phyloP scores from a whole-genome alignment of 2,329 filamentous ascomycete species.

The Cladosporium sp. region DNA sequence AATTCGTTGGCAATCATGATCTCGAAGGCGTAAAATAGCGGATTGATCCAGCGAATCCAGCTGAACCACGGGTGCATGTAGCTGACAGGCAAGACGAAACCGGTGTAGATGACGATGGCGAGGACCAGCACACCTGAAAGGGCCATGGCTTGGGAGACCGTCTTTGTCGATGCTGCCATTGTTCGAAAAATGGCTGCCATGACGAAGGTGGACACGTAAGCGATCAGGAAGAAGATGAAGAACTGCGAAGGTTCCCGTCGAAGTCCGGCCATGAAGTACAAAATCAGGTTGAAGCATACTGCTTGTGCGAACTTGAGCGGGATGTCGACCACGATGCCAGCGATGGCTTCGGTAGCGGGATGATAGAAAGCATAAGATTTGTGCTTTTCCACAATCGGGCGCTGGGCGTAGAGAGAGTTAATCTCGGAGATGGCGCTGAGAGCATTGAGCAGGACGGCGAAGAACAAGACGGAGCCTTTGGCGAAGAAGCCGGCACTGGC shows the following conservation, averaged over 20 bases:
- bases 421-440: conserved; percentile 61
- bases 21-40: conserved; percentile 63
- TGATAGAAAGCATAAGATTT: conserved; percentile 40
- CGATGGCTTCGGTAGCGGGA: conserved; percentile 39
- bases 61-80: conserved; percentile 57
- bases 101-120: conserved; percentile 60
- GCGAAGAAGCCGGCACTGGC: conserved; percentile 51
- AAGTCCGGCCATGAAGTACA: conserved; percentile 56
- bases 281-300: conserved; percentile 50
- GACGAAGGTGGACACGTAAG: conserved; percentile 53
- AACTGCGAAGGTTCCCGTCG: conserved; percentile 42
- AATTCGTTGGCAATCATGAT: conserved; percentile 55
- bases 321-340: conserved; percentile 52
- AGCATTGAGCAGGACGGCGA: conserved; percentile 58
- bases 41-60: conserved; percentile 61
- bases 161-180: conserved; percentile 64
- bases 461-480: conserved; percentile 56
- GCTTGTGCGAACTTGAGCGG: conserved; percentile 55
- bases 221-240: conserved; percentile 62
- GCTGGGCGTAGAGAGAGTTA: conserved; percentile 54
- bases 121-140: conserved; percentile 51
- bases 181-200: conserved; percentile 57
- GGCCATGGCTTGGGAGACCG: conserved; percentile 63
- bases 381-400: conserved; percentile 47
- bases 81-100: conserved; percentile 35